phyloP scores from a whole-genome alignment of 116 monocot genomes.

The Dioscorea cayenensis region DNA sequence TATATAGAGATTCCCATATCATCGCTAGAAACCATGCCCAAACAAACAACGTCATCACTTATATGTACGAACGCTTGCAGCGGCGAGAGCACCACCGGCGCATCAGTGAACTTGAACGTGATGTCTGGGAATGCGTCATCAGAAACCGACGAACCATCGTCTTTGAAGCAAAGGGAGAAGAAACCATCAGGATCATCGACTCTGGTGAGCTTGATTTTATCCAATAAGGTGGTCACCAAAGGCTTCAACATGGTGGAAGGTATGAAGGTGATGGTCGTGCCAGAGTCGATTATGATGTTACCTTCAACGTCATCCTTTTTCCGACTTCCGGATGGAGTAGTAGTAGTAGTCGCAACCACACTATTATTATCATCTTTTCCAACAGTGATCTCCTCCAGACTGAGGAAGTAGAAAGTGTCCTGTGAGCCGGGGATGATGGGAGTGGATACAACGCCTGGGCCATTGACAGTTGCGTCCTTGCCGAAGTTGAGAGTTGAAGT shows the following conservation, averaged over 20 bases:
- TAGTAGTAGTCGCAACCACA: neutral
- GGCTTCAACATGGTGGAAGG: neutral
- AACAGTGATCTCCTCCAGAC: conserved; percentile 20
- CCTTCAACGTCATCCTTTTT: neutral
- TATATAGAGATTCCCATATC: conserved; percentile 3
- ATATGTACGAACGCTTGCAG: conserved; percentile 23
- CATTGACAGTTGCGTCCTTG: conserved; percentile 1
- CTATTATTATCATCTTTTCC: neutral
- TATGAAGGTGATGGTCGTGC: conserved; percentile 36
- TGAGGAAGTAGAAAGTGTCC: conserved; percentile 19
- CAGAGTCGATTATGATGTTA: conserved; percentile 54
- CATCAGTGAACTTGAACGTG: conserved; percentile 25
- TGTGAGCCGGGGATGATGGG: conserved; percentile 4
- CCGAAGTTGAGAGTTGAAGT: conserved; percentile 28
- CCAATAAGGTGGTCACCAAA: neutral
- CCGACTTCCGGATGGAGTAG: neutral
- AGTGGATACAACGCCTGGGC: conserved; percentile 12
- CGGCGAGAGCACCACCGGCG: conserved; percentile 18
- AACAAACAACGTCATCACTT: conserved; percentile 10
- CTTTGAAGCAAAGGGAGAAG: conserved; percentile 30
- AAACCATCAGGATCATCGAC: neutral
- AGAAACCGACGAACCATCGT: neutral
- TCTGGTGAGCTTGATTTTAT: neutral
- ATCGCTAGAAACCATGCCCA: conserved; percentile 12
- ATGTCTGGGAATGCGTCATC: conserved; percentile 17